Conservation (phyloP, 257 asterid species). For the Lycium ferocissimum region DNA sequence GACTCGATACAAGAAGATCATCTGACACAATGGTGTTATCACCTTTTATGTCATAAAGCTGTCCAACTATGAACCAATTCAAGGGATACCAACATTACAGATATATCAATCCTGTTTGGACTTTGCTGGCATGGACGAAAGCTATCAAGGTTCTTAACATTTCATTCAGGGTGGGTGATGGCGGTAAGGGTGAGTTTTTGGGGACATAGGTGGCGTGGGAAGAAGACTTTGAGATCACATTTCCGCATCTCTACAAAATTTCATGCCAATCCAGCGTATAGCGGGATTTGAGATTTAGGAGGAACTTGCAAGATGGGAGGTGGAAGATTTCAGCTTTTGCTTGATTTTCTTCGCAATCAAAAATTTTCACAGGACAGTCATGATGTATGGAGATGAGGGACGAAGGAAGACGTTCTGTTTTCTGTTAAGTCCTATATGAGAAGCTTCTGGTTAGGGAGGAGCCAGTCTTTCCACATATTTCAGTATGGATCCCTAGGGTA, state of each 20-base stretch:
- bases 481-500: neutral
- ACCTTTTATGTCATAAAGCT: conserved; percentile 15
- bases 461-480: neutral
- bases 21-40: neutral
- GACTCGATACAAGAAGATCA: conserved; percentile 10
- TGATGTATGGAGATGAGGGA: neutral
- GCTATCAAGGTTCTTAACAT: neutral
- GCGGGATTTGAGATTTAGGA: neutral
- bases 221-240: neutral
- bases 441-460: conserved; percentile 14
- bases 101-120: neutral
- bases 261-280: neutral
- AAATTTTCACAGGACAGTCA: neutral
- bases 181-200: neutral
- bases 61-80: neutral
- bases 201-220: neutral
- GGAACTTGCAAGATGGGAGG: neutral
- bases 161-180: neutral
- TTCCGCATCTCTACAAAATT: neutral
- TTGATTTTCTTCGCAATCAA: neutral
- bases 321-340: neutral
- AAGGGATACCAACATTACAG: neutral
- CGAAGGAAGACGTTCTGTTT: neutral
- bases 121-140: neutral
- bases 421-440: neutral